Evolutionary conservation across 2,329 filamentous ascomycete genomes (phyloP), one percentile per base, ranked within the genome.

Genomic region (Elsinoe necatrix): DNA sequence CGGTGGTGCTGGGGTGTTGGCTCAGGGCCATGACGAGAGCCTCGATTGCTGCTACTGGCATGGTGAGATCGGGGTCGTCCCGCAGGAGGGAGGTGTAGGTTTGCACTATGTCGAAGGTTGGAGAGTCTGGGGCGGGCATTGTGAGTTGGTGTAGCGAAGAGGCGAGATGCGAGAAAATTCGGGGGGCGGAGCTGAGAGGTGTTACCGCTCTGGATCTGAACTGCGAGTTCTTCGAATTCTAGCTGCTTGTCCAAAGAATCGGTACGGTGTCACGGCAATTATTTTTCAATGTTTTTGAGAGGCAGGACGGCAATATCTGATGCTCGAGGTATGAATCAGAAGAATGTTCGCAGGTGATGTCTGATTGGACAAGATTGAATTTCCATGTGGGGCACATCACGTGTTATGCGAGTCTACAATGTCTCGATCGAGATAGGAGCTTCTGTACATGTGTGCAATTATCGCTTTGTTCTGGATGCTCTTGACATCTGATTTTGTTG

Each of bases 41-140:
- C 74, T 95, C 89, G 68, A 95, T 95, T 58, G 91, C 90, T 18
- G 93, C 93, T 56, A 98, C 88, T 61, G 93, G 91, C 82, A 95
- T 96, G 34, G 92, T 96, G 55, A 97, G 80, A 60, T 95, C 88
- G 9, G 86, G 80, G 69, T 97, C 90, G 54, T 80, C 78, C 58
- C 68, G 68, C 59, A 87, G 79, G 50, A 87, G 79, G 51, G 76
- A 73, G 65, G 81, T 77, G 74, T 88, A 88, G 47, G 82, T 81
- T 57, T 77, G 72, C 63, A 86, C 83, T 60, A 88, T 83, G 69
- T 77, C 73, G 64, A 75, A 75, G 54, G 39, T 23, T 14, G 52
- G 14, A 14, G 23, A 16, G 52, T 35, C 29, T 14, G 27, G 25
- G 35, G 35, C 14, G 37, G 52, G 52, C 52, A 55, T 55, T 18